Evolutionary conservation across 2,329 filamentous ascomycete genomes (phyloP), one percentile per base, ranked within the genome.

Genomic region (Catunica adiposa): DNA sequence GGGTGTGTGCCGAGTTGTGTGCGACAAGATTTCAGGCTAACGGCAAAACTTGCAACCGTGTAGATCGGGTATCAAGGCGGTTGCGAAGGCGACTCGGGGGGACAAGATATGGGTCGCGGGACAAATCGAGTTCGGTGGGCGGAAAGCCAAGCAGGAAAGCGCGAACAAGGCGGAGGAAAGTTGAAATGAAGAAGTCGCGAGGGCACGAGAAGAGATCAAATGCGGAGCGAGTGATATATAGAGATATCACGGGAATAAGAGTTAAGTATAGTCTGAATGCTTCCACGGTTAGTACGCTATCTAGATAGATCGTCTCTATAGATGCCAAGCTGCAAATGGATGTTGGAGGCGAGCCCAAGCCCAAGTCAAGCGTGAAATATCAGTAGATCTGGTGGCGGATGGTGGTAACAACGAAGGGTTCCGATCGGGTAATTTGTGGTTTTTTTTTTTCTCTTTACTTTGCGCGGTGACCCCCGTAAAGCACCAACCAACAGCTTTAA

Each of bases 101-200:
- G 25, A 17, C 37, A 53, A 44, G 15, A 25, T n/a, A 44, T 25
- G 37, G 15, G 34, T 44, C 14, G 37, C 31, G 20, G 51, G 26
- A 25, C 17, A 17, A 34, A 53, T 47, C 42, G 26, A 37, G 25
- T 55, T 48, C 26, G 53, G 46, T n/a, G n/a, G n/a, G n/a, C 40
- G 38, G 31, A 55, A 25, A 23, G 40, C 20, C 4, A 26, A 23
- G 22, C 17, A 48, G 20, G 20, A 44, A 22, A 17, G 40, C 11
- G 40, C 40, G 17, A 44, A 7, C 8, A 34, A 5, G 29, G 29
- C 5, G 5, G 11, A 34, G 11, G 29, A 34, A 11, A 11, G 29
- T 5, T 5, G 5, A 34, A 34, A 34, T 34, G 11, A 5, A 34
- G 29, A 34, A n/a, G n/a, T n/a, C n/a, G n/a, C n/a, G n/a, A n/a